Evolutionary conservation across 2,329 filamentous ascomycete genomes (phyloP).

Genomic region (Fusarium sp.): DNA sequence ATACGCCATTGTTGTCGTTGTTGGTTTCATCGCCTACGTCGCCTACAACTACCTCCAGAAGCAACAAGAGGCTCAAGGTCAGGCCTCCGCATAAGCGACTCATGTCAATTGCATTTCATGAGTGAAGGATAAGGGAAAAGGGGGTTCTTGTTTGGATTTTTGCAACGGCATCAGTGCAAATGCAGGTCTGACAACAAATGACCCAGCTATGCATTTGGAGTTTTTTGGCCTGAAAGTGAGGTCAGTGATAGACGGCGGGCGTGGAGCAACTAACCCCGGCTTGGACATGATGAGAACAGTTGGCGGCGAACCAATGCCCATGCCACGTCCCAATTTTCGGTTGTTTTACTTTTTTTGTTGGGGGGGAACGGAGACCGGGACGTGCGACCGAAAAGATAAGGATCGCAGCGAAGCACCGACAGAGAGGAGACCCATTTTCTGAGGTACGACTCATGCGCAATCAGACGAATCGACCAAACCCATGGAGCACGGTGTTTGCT

Average conservation of each 20-base stretch:
- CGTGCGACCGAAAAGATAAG: slow-evolving; percentile 39
- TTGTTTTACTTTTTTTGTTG: slow-evolving; percentile 46
- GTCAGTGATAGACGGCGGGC: slow-evolving; percentile 45
- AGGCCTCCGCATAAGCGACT: slow-evolving; percentile 48
- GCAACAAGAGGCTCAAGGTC: slow-evolving; percentile 56
- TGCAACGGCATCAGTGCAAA: slow-evolving; percentile 37
- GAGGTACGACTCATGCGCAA: slow-evolving; percentile 37
- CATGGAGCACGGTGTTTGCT: slow-evolving; percentile 38
- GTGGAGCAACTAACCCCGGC: slow-evolving; percentile 22
- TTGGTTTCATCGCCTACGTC: slow-evolving; percentile 81
- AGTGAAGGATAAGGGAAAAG: slow-evolving; percentile 17
- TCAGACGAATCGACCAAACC: slow-evolving; percentile 14
- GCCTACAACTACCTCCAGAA: slow-evolving; percentile 87
- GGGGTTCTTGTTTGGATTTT: slow-evolving; percentile 28
- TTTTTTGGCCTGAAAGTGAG: slow-evolving; percentile 40
- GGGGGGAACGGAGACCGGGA: slow-evolving; percentile 29
- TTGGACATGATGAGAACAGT: slow-evolving; percentile 45
- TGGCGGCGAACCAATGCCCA: slow-evolving; percentile 25
- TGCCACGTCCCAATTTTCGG: slow-evolving; percentile 34
- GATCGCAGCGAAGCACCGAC: slow-evolving; percentile 45
- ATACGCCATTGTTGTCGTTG: slow-evolving; percentile 84
- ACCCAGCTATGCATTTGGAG: slow-evolving; percentile 44
- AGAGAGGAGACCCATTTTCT: slow-evolving; percentile 33
- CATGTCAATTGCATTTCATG: slow-evolving; percentile 27
- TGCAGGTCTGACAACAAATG: slow-evolving; percentile 21